Conservation (phyloP, 2,329 filamentous ascomycete genomes). For the Penicillium sp. region DNA sequence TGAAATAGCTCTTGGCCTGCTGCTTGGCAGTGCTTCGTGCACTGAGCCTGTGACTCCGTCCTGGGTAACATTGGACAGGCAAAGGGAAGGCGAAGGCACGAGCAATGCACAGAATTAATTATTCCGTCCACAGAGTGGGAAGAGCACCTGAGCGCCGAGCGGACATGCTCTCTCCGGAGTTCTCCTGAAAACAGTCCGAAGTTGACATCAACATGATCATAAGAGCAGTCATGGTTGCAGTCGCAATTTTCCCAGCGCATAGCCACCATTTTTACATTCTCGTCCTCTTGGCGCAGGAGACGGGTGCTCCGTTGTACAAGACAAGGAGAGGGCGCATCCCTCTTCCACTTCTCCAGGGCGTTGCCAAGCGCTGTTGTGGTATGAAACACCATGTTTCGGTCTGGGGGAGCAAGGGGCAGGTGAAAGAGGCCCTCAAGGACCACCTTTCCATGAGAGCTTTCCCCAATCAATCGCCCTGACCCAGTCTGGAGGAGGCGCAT, state of each 20-base stretch:
- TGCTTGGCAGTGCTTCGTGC: conserved; percentile 17
- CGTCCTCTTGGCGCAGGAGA: conserved; percentile 13
- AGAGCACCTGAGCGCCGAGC: background rate
- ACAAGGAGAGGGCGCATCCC: conserved; percentile 8
- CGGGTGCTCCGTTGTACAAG: conserved; percentile 22
- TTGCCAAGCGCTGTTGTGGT: conserved; percentile 32
- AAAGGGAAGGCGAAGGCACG: conserved; percentile 4
- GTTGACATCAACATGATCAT: conserved; percentile 9
- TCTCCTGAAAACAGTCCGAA: background rate
- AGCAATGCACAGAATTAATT: background rate
- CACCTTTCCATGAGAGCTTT: background rate
- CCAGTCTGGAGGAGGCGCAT: conserved; percentile 17
- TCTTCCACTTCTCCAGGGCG: conserved; percentile 17
- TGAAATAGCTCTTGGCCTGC: conserved; percentile 17
- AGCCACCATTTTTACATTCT: conserved; percentile 6
- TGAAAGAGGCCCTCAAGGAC: conserved; percentile 8
- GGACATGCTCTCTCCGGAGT: conserved; percentile 3
- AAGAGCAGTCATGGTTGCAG: background rate
- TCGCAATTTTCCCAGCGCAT: background rate
- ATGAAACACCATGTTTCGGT: conserved; percentile 21
- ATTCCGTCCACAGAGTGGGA: background rate
- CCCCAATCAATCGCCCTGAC: conserved; percentile 11
- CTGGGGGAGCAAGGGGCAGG: conserved; percentile 24
- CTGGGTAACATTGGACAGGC: conserved; percentile 17
- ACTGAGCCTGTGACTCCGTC: conserved; percentile 1